These are phyloP conservation scores for Starmerella powellii DNA, from an alignment of 805 yeast genomes.

Conservation along the genomic window DNA sequence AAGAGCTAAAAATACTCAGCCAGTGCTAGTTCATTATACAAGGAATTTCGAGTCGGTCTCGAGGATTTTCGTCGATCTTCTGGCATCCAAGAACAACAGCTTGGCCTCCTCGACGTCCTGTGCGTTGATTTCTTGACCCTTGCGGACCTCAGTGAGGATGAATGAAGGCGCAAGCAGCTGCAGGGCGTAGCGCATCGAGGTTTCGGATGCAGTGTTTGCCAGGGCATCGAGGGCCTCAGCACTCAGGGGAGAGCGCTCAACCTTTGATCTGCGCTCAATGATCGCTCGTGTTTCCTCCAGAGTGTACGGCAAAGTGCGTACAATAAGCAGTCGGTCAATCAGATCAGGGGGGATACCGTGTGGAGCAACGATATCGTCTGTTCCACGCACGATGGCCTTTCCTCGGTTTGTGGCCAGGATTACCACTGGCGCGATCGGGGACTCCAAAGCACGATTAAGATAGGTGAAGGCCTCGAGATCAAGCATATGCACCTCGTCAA, in stretches of 20 bases:
- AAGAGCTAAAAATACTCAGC: too few species aligned
- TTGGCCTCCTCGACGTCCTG: slow-evolving; percentile 78
- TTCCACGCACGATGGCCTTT: slow-evolving; percentile 79
- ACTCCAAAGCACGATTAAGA: slow-evolving; percentile 85
- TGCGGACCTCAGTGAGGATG: slow-evolving; percentile 60
- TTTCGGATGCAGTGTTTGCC: slow-evolving; percentile 59
- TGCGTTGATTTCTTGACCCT: slow-evolving; percentile 54
- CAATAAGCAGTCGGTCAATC: slow-evolving; percentile 79
- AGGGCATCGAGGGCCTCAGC: slow-evolving; percentile 62
- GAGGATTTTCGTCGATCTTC: slow-evolving; percentile 63
- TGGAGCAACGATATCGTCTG: slow-evolving; percentile 71
- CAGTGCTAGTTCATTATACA: too few species aligned
- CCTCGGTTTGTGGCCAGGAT: slow-evolving; percentile 95
- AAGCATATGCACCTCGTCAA: slow-evolving; percentile 97
- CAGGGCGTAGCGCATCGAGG: slow-evolving; percentile 81
- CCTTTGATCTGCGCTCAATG: slow-evolving; percentile 65
- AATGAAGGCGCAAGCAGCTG: slow-evolving; percentile 88
- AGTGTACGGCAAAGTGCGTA: slow-evolving; percentile 80
- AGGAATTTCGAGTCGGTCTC: slow-evolving; percentile 27
- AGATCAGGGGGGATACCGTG: slow-evolving; percentile 96
- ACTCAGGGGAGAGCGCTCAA: slow-evolving; percentile 58
- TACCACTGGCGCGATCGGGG: slow-evolving; percentile 84
- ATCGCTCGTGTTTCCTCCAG: slow-evolving; percentile 72
- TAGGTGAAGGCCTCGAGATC: slow-evolving; percentile 95
- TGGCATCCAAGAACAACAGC: slow-evolving; percentile 70